Evolutionary conservation across 106 monocot genomes (phyloP), one percentile per base, ranked within the genome.

Genomic region (Alisma plantagoaquatica): DNA sequence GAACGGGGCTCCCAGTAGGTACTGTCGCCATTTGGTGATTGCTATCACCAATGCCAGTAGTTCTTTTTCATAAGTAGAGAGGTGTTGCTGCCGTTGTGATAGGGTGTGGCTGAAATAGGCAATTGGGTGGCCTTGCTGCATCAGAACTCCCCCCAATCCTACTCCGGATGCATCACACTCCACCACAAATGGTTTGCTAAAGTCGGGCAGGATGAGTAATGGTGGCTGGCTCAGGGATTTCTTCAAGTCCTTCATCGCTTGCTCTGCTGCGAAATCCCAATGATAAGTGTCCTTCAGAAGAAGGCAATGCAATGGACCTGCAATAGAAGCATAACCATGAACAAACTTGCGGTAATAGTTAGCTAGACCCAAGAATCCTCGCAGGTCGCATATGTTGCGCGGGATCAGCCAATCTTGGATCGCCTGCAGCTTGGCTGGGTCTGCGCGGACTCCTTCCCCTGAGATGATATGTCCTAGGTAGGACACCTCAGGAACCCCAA

Each of bases 151-250:
- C 7, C 27, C 63, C 23, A 41, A 27, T 2, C 27, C 41, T 14
- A 6, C 19, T 0, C 41, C 27, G 9, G 63, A 64, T 0, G 63
- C 53, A 44, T 64, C 51, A 18, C 27, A 38, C 14, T 64, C 63
- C 15, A 64, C 18, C 11, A 28, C 29, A 41, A 64, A 64, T 5
- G 16, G 11, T 41, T 43, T 43, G 0, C 17, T 21, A 33, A 64
- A 54, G 24, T 53, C 42, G 2, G 35, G 43, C 11, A 53, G 33
- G 12, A 4, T 21, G 2, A 64, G 20, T 1, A 64, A 27, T 2
- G 42, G 53, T 8, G 53, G 1, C 1, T 10, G 4, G 4, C 29
- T 31, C 8, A 64, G n/a, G 4, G 20, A 3, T 5, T 17, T 7
- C 7, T 53, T 64, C 2, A 53, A 21, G 0, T 3, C 2, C 1